Percentiles rank a stretch among this genome's conserved stretches.
These are phyloP conservation scores for Colletotrichum lini DNA, from an alignment of 2,329 filamentous ascomycete genomes.

Conservation along the genomic window DNA sequence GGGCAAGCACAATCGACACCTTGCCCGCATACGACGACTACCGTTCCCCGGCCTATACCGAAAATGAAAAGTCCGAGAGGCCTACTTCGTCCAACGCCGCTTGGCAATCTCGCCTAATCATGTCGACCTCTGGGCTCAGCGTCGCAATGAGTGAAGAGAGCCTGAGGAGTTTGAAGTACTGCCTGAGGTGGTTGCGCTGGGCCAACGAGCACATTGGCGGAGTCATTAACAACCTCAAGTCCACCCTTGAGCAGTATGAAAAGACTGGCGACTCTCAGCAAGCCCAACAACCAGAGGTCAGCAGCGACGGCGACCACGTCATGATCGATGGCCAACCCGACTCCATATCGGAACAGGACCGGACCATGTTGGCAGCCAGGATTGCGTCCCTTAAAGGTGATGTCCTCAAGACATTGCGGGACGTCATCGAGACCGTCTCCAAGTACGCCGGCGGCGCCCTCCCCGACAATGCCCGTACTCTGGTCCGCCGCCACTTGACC, in stretches of 20 bases:
- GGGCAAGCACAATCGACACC: constrained; percentile 78
- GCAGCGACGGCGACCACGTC: constrained; percentile 45
- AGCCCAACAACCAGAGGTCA: constrained; percentile 5
- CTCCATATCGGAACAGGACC: constrained; percentile 53
- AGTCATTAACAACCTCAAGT: constrained; percentile 80
- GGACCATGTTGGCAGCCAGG: constrained; percentile 67
- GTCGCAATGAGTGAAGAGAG: constrained; percentile 94
- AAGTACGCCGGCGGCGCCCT: constrained; percentile 92
- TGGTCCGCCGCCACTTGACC: constrained; percentile 88
- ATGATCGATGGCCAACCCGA: constrained; percentile 43
- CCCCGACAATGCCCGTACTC: constrained; percentile 86
- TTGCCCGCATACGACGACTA: constrained; percentile 88
- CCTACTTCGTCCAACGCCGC: constrained; percentile 49
- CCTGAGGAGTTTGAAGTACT: constrained; percentile 86
- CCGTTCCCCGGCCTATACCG: constrained; percentile 81
- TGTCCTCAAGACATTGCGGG: constrained; percentile 83
- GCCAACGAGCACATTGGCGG: constrained; percentile 86
- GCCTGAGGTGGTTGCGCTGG: constrained; percentile 83
- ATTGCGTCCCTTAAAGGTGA: constrained; percentile 79
- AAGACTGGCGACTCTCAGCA: constrained; percentile 49
- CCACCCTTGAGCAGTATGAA: constrained; percentile 86
- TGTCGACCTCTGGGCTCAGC: constrained; percentile 91
- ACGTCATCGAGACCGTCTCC: constrained; percentile 87
- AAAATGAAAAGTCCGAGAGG: constrained; percentile 59
- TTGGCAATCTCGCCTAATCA: constrained; percentile 89